Base-by-base conservation (phyloP, 2,329 filamentous ascomycete genomes). In the Monascus ruber region DNA sequence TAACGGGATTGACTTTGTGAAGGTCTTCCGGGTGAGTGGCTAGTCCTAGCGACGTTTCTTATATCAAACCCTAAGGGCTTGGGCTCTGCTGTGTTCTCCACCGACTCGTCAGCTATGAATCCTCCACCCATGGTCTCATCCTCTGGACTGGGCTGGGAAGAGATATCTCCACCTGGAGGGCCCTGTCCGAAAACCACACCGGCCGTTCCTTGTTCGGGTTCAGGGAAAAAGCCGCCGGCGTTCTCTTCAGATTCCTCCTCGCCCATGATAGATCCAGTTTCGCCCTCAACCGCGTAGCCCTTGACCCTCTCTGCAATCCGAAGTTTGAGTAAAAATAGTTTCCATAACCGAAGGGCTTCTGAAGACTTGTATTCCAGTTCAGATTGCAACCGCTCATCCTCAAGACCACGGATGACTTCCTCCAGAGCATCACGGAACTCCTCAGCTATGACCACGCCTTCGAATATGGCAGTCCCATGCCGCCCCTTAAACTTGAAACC, bases 401-500 rank as follows among this genome's bases (percentile, higher is more conserved):
- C 70, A 35, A 96, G 64, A 0, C 77, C 82, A 8, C 68, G 67
- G 11, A 94, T 71, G 0, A 85, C 79, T 4, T 76, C 79, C 41
- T 74, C 65, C 0, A 95, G 71, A 0, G 83, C 87, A 40, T 88
- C 84, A 5, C 68, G 71, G 44, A 79, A 77, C 56, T 89, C 82
- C 10, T 63, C 57, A 0, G 87, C 81, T 1, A 94, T 77, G 1
- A 98, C 78, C 1, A 82, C 74, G 2, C 91, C 91, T 31, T 77
- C 74, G 2, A 91, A 64, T 2, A 95, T 73, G 1, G 91, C 87
- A 2, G 86, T 95, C 10, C 89, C 89, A 40, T 85, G 80, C 2
- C 85, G 77, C 1, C 87, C 87, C 54, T 78, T 81, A 64, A 96
- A 98, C 31, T 81, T 73, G 53, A 96, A 98, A 0, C 89, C 89